These are phyloP conservation scores for Penicillium cinerascens DNA, from an alignment of 495 filamentous ascomycete species.

Conservation along the genomic window DNA sequence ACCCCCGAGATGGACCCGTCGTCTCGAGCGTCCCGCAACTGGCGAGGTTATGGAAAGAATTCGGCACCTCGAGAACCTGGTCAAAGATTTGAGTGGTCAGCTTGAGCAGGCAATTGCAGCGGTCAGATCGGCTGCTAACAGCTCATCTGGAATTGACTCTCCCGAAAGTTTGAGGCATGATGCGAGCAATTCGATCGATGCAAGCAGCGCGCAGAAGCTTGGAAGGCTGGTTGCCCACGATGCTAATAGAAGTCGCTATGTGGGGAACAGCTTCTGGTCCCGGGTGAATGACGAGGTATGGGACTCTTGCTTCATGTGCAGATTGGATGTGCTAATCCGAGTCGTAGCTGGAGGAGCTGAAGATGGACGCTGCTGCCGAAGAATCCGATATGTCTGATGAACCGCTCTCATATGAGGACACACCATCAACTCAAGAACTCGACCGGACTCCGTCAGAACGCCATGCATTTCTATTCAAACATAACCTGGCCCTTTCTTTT, in stretches of 20 bases:
- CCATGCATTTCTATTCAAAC: conserved; percentile 52
- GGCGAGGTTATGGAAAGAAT: conserved; percentile 51
- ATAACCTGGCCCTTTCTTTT: conserved; percentile 30
- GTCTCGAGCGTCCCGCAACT: conserved; percentile 33
- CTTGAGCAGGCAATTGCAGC: conserved; percentile 40
- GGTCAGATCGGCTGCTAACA: conserved; percentile 12
- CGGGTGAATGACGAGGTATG: conserved; percentile 52
- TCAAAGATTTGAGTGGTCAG: conserved; percentile 53
- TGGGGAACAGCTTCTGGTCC: conserved; percentile 53
- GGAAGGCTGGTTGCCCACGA: conserved; percentile 44
- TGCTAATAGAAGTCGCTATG: conserved; percentile 40
- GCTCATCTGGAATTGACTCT: conserved; percentile 15
- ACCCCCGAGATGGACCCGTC: conserved; percentile 52
- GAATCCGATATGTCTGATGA: conserved; percentile 42
- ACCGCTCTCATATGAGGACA: conserved; percentile 20
- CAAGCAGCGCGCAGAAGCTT: conserved; percentile 25
- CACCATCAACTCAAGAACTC: conserved; percentile 36
- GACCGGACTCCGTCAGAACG: conserved; percentile 44
- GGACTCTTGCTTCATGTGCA: background rate
- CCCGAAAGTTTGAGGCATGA: conserved; percentile 11
- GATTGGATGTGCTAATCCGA: background rate
- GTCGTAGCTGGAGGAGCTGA: conserved; percentile 41
- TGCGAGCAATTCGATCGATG: background rate
- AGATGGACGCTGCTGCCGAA: conserved; percentile 31
- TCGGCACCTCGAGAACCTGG: conserved; percentile 49